Conservation (phyloP, 1,284 basidiomycete species). For the Golubevia pallescens region DNA sequence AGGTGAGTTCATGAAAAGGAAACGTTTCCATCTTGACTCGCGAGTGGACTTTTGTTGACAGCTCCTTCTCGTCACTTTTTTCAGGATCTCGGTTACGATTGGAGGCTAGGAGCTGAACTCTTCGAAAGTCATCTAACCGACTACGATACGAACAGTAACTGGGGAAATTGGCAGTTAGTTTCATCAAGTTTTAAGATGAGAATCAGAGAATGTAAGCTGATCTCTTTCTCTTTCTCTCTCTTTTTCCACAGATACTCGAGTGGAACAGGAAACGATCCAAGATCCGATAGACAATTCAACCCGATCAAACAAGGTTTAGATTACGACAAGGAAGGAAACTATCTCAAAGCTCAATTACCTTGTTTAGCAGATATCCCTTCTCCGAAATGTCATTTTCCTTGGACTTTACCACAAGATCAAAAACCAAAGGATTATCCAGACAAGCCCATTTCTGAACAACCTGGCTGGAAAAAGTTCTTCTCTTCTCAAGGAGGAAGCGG, state of each 20-base stretch:
- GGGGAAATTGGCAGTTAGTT: conserved; percentile 19
- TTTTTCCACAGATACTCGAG: conserved; percentile 26
- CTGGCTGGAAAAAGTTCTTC: conserved; percentile 45
- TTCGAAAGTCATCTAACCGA: conserved; percentile 44
- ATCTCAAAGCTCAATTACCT: conserved; percentile 37
- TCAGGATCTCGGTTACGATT: conserved; percentile 45
- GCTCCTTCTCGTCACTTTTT: too few species aligned
- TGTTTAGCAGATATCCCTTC: conserved; percentile 12
- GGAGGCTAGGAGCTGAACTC: conserved; percentile 42
- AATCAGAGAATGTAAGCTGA: too few species aligned
- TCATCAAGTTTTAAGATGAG: too few species aligned
- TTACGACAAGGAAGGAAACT: conserved; percentile 29
- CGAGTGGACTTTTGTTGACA: conserved; percentile 1
- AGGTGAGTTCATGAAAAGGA: conserved; percentile 50
- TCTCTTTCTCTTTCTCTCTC: too few species aligned
- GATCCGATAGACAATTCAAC: conserved; percentile 47
- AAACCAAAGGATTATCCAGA: conserved; percentile 24
- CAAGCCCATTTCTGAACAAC: conserved; percentile 35
- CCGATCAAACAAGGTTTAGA: conserved; percentile 52
- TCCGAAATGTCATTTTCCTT: conserved; percentile 34
- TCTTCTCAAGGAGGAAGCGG: conserved; percentile 11
- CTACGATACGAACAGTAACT: conserved; percentile 41
- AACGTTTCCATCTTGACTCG: conserved; percentile 38
- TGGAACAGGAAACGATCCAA: conserved; percentile 51
- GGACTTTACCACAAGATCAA: conserved; percentile 16